A percentile compares a stretch with the other conserved stretches of the same genome.
Conservation (phyloP, 225 moss, liverwort and hornwort genomes). For the Bryum argenteum region DNA sequence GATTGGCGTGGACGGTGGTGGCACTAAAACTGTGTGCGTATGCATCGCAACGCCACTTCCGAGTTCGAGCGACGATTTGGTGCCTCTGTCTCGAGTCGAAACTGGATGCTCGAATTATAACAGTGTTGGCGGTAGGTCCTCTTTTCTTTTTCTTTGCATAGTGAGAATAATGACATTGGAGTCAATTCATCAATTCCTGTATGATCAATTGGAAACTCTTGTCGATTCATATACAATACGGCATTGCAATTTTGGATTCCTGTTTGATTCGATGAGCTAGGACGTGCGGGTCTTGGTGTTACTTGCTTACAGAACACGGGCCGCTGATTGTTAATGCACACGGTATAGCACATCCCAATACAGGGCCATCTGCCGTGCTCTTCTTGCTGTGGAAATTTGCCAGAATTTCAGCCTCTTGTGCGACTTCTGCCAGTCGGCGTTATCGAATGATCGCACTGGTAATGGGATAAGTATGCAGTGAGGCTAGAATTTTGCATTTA, state of each 20-base stretch:
- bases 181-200: background rate
- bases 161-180: background rate
- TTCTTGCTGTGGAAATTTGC: background rate
- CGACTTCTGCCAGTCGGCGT: constrained; percentile 4
- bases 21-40: constrained; percentile 77
- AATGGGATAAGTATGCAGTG: background rate
- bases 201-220: background rate
- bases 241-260: background rate
- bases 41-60: constrained; percentile 60
- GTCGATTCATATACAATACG: too few species aligned
- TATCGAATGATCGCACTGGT: background rate
- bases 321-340: too few species aligned
- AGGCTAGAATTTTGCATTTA: background rate
- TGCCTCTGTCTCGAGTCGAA: constrained; percentile 58
- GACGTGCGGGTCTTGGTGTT: too few species aligned
- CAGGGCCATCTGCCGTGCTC: too few species aligned
- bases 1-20: constrained; percentile 94
- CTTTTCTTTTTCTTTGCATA: background rate
- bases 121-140: constrained; percentile 74
- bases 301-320: too few species aligned
- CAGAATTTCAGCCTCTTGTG: background rate
- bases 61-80: constrained; percentile 29
- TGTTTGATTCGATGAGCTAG: too few species aligned
- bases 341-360: too few species aligned
- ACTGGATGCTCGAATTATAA: constrained; percentile 86